phyloP scores from a whole-genome alignment of 805 yeast genomes.

The Kuraishia piskuri region DNA sequence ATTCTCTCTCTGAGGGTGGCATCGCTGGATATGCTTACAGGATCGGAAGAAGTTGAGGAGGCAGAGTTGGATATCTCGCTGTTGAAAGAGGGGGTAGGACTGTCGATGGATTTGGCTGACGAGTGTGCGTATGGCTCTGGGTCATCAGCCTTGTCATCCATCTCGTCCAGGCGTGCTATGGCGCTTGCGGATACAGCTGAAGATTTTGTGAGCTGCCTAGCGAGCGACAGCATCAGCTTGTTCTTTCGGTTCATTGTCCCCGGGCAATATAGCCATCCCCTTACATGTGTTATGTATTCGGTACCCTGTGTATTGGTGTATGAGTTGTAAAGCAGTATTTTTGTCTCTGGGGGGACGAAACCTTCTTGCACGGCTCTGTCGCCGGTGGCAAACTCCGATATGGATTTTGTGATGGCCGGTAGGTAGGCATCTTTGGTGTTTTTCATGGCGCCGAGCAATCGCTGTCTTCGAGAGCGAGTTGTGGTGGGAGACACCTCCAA shows the following conservation, averaged over 20 bases:
- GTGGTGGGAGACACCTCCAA: neutral
- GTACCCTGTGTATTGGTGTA: conserved; percentile 32
- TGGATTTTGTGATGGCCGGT: conserved; percentile 35
- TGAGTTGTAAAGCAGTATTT: conserved; percentile 52
- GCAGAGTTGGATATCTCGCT: conserved; percentile 9
- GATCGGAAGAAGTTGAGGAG: neutral
- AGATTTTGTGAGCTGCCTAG: conserved; percentile 52
- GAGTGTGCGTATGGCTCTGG: conserved; percentile 12
- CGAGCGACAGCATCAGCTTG: conserved; percentile 55
- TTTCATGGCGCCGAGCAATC: conserved; percentile 38
- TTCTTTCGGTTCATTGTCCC: conserved; percentile 69
- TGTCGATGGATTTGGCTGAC: neutral
- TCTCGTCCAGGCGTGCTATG: conserved; percentile 27
- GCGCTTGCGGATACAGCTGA: conserved; percentile 18
- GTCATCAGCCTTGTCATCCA: conserved; percentile 22
- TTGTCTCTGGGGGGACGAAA: conserved; percentile 45
- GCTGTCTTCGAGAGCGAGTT: conserved; percentile 21
- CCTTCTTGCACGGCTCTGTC: conserved; percentile 13
- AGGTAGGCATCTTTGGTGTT: conserved; percentile 39
- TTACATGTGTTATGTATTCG: conserved; percentile 48
- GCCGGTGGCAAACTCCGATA: conserved; percentile 10
- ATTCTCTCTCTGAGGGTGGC: conserved; percentile 54
- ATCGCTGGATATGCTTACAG: conserved; percentile 20
- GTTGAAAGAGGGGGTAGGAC: conserved; percentile 3
- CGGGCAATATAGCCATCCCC: conserved; percentile 66